Conservation (phyloP, 305 asterid genomes). For the Fraxinus platypoda region DNA sequence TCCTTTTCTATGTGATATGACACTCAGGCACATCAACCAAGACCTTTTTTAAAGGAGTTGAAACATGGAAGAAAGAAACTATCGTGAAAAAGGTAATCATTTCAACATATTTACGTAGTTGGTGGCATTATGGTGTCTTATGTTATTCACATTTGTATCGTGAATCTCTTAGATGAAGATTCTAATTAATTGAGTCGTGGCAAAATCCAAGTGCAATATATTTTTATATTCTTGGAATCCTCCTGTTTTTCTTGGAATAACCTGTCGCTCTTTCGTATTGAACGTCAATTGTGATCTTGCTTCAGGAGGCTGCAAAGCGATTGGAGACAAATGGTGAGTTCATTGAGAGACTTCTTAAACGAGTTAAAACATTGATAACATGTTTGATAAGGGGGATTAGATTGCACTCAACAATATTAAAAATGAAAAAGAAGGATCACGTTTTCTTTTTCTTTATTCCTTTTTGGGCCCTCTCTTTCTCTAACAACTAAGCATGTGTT, state of each 20-base stretch:
- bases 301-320: slow-evolving; percentile 57
- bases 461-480: slow-evolving; percentile 12
- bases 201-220: background rate
- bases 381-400: background rate
- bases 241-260: background rate
- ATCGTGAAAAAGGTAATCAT: slow-evolving; percentile 27
- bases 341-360: slow-evolving; percentile 15
- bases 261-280: slow-evolving; percentile 5
- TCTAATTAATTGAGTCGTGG: background rate
- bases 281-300: slow-evolving; percentile 19
- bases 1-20: background rate
- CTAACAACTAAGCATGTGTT: slow-evolving; percentile 6
- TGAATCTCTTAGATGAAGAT: background rate
- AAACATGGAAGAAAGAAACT: slow-evolving; percentile 35
- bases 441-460: background rate
- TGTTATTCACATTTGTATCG: background rate
- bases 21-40: slow-evolving; percentile 31
- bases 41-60: slow-evolving; percentile 31
- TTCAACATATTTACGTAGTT: background rate
- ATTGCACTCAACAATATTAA: background rate
- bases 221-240: background rate
- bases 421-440: background rate
- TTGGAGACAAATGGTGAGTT: slow-evolving; percentile 44
- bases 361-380: background rate
- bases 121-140: background rate